phyloP scores from a whole-genome alignment of 106 monocot genomes.

The Xerophyta viscosa region DNA sequence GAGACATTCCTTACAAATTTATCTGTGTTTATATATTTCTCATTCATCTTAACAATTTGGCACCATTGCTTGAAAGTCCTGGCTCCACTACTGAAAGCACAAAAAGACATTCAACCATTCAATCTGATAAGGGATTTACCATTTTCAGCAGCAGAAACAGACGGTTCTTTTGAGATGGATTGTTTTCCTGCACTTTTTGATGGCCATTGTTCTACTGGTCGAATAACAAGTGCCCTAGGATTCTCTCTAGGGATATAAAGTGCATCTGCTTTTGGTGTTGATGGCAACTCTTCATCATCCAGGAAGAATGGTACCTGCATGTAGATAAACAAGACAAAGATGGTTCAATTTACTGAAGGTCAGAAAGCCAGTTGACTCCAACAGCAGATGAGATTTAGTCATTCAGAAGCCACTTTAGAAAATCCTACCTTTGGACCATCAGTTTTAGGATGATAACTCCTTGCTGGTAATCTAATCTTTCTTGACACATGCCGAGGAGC shows the following conservation, averaged over 20 bases:
- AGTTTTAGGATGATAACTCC: constrained; percentile 72
- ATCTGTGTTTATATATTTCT: too few relatives aligned
- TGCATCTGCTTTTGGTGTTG: constrained; percentile 91
- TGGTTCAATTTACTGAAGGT: not conserved
- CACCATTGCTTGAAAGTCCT: too few relatives aligned
- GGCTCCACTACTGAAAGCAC: too few relatives aligned
- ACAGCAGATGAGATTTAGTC: too few relatives aligned
- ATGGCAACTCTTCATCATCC: constrained; percentile 58
- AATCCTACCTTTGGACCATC: constrained; percentile 58
- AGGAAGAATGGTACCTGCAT: constrained; percentile 74
- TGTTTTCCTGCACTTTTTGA: constrained; percentile 20
- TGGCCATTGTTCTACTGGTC: constrained; percentile 83
- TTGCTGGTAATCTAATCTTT: constrained; percentile 63
- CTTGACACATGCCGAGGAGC: constrained; percentile 80
- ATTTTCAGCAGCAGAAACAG: constrained; percentile 31
- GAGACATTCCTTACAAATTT: too few relatives aligned
- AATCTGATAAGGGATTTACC: too few relatives aligned
- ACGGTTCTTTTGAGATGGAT: constrained; percentile 18
- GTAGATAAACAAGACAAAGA: not conserved
- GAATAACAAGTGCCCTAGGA: constrained; percentile 74
- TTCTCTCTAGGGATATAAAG: constrained; percentile 90
- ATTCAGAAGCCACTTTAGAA: constrained; percentile 2
- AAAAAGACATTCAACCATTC: too few relatives aligned
- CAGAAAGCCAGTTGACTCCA: not conserved
- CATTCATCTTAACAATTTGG: too few relatives aligned